phyloP scores from a whole-genome alignment of 31 red algal genomes.

The Asparagopsis taxiformis region DNA sequence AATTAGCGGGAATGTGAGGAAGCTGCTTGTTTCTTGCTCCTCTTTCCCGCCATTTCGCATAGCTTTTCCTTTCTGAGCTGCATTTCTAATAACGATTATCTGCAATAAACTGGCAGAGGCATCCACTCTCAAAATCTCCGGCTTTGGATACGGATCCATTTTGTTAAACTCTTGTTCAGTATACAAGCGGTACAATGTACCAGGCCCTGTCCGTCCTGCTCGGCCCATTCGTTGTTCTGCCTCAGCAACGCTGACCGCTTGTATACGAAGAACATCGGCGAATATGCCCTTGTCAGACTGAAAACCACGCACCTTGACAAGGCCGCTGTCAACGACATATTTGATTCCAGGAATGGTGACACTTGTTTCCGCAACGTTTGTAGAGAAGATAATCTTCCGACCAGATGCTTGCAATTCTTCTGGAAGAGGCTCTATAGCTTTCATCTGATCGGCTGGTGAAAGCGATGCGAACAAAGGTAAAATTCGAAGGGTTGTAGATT shows the following conservation, averaged over 20 bases:
- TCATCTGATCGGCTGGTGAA: conserved; percentile 63
- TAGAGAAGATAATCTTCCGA: conserved; percentile 92
- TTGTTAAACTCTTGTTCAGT: conserved; percentile 56
- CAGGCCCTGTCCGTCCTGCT: conserved; percentile 76
- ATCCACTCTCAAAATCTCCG: conserved; percentile 79
- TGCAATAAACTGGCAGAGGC: conserved; percentile 57
- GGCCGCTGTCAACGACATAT: conserved; percentile 91
- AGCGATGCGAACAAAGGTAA: conserved; percentile 84
- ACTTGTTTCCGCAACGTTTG: conserved; percentile 97
- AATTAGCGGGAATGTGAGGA: conserved; percentile 52
- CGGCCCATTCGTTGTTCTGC: conserved; percentile 92
- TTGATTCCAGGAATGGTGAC: conserved; percentile 84
- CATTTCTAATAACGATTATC: conserved; percentile 64
- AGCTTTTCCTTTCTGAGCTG: conserved; percentile 2
- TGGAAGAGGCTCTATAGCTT: conserved; percentile 64
- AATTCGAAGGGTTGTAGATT: conserved; percentile 19
- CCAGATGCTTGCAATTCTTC: conserved; percentile 6
- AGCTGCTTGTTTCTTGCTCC: not conserved
- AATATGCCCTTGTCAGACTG: conserved; percentile 36
- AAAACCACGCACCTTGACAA: conserved; percentile 74
- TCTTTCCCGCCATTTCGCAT: not conserved
- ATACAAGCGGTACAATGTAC: conserved; percentile 79
- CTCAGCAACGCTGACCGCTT: conserved; percentile 71
- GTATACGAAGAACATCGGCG: conserved; percentile 75
- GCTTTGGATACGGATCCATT: conserved; percentile 54